Conservation (phyloP, 345 rosid species). For the Gossypium mustelinum region DNA sequence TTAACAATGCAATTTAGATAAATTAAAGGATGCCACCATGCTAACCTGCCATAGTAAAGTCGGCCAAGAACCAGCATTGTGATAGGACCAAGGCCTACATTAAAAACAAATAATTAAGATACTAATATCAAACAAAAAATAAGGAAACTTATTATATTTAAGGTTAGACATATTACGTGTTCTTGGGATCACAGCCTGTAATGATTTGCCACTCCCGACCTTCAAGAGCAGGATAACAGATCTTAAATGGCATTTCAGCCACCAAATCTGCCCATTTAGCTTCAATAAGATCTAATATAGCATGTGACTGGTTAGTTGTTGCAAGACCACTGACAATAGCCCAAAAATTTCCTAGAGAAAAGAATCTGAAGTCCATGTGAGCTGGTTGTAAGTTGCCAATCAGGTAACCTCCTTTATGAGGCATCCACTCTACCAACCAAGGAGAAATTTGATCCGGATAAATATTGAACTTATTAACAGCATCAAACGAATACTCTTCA, state of each 20-base stretch:
- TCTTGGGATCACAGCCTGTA: constrained; percentile 91
- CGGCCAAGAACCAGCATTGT: constrained; percentile 97
- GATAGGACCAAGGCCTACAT: constrained; percentile 94
- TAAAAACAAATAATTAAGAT: constrained; percentile 11
- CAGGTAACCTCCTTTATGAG: constrained; percentile 63
- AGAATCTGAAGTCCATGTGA: constrained; percentile 93
- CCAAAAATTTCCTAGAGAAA: constrained; percentile 88
- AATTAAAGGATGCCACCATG: not conserved
- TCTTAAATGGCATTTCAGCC: constrained; percentile 87
- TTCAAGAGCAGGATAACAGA: constrained; percentile 84
- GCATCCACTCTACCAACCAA: constrained; percentile 94
- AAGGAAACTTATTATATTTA: constrained; percentile 5
- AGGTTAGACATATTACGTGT: constrained; percentile 49
- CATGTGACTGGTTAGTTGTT: constrained; percentile 55
- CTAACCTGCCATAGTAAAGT: constrained; percentile 93
- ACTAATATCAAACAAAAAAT: not conserved
- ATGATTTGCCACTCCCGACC: constrained; percentile 83
- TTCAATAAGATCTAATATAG: constrained; percentile 66
- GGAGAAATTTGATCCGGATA: constrained; percentile 90
- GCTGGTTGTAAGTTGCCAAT: constrained; percentile 91
- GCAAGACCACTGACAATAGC: constrained; percentile 53
- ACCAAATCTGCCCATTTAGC: constrained; percentile 80
- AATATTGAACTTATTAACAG: constrained; percentile 91
- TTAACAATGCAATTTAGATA: not conserved
- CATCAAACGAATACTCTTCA: constrained; percentile 92